These are phyloP conservation scores for Leccinum pellstonianum DNA, from an alignment of 768 basidiomycete genomes.

Conservation along the genomic window DNA sequence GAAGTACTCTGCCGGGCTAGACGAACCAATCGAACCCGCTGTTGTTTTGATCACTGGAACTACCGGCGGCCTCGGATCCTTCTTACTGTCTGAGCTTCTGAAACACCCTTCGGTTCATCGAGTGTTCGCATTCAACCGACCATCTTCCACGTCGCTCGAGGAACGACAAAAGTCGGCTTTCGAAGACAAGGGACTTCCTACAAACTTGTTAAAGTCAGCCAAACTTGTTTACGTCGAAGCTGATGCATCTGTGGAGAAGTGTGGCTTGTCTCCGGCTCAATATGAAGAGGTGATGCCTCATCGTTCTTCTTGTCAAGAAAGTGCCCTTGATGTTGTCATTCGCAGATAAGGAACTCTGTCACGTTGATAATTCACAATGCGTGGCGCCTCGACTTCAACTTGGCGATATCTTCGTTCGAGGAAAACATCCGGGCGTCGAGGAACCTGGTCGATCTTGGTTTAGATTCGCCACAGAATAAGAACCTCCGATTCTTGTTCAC, in stretches of 20 bases:
- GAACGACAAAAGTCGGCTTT: conserved; percentile 32
- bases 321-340: no score
- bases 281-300: conserved; percentile 19
- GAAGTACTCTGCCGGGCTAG: conserved; percentile 34
- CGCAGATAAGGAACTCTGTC: conserved; percentile 34
- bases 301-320: background rate
- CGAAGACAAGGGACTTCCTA: conserved; percentile 31
- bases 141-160: conserved; percentile 16
- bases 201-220: conserved; percentile 21
- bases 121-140: conserved; percentile 37
- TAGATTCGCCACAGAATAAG: conserved; percentile 26
- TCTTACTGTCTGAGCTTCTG: conserved; percentile 34
- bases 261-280: conserved; percentile 29
- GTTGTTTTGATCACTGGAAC: conserved; percentile 41
- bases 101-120: conserved; percentile 19
- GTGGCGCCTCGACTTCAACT: conserved; percentile 45
- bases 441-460: conserved; percentile 34
- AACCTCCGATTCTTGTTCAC: conserved; percentile 39
- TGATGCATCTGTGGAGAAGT: conserved; percentile 25
- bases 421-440: conserved; percentile 40
- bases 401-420: conserved; percentile 43
- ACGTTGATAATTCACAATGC: conserved; percentile 42
- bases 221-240: conserved; percentile 39
- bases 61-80: conserved; percentile 41
- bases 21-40: conserved; percentile 6